These are phyloP conservation scores for Penicillium pancosmium DNA, from an alignment of 495 filamentous ascomycete species.

Conservation along the genomic window DNA sequence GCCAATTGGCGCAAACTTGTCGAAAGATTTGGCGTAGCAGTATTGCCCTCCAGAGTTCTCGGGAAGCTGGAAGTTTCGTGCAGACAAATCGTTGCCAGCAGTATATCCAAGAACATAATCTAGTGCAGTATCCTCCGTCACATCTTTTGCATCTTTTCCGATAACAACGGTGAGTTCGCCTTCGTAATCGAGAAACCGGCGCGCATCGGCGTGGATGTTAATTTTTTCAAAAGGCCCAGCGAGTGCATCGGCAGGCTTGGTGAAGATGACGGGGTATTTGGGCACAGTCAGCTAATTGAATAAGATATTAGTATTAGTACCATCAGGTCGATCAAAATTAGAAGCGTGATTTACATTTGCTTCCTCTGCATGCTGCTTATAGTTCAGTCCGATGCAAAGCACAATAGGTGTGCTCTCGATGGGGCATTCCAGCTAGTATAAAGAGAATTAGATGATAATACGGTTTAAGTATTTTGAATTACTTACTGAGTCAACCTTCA, in stretches of 20 bases:
- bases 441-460: neutral
- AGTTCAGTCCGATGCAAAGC: conserved; percentile 74
- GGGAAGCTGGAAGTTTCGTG: conserved; percentile 71
- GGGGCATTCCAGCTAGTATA: conserved; percentile 9
- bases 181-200: conserved; percentile 61
- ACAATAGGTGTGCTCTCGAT: conserved; percentile 32
- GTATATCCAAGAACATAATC: conserved; percentile 72
- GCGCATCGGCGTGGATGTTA: conserved; percentile 55
- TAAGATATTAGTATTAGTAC: neutral
- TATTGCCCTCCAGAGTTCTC: conserved; percentile 69
- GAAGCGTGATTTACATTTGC: conserved; percentile 50
- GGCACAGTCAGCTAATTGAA: conserved; percentile 50
- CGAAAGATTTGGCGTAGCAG: conserved; percentile 74
- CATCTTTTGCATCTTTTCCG: conserved; percentile 60
- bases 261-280: conserved; percentile 69
- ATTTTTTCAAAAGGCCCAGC: conserved; percentile 61
- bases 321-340: neutral
- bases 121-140: conserved; percentile 62
- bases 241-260: conserved; percentile 69
- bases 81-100: conserved; percentile 72
- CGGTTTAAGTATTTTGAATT: neutral
- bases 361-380: conserved; percentile 70
- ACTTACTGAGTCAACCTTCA: neutral
- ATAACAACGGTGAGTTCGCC: conserved; percentile 73
- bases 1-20: conserved; percentile 76